phyloP scores from a whole-genome alignment of 306 rosid genomes.

The Trifolium repens region DNA sequence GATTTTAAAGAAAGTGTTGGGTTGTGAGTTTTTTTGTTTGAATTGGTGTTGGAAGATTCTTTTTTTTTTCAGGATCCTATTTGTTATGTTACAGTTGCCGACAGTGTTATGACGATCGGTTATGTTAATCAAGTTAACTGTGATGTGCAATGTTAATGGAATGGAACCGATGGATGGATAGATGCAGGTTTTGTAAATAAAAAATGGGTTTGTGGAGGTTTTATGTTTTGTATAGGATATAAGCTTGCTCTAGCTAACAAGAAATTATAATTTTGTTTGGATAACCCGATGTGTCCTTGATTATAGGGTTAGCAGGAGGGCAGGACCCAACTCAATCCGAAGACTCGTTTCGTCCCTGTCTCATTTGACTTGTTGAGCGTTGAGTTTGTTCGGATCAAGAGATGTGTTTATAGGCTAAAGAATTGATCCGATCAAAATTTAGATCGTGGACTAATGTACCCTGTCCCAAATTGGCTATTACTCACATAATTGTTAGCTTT shows the following conservation, averaged over 20 bases:
- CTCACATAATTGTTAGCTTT: not conserved
- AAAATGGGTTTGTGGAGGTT: constrained; percentile 9
- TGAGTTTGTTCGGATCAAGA: not conserved
- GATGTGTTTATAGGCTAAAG: not conserved
- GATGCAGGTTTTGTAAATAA: not conserved
- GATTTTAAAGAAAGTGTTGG: not conserved
- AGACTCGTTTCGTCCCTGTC: not conserved
- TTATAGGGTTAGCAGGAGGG: not conserved
- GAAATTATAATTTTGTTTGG: constrained; percentile 4
- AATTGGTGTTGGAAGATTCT: constrained; percentile 22
- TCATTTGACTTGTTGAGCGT: not conserved
- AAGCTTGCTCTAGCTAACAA: constrained; percentile 9
- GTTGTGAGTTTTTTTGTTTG: constrained; percentile 9
- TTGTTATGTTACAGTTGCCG: constrained; percentile 2
- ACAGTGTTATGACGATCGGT: not conserved
- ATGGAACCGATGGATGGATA: constrained; percentile 10
- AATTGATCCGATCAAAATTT: not conserved
- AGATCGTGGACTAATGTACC: not conserved
- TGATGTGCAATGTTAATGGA: constrained; percentile 7
- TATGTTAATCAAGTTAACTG: not conserved
- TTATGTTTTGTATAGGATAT: not conserved
- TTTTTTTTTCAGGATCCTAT: not conserved
- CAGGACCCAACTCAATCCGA: not conserved
- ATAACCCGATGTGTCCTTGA: not conserved
- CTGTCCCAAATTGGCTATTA: not conserved